Evolutionary conservation across 805 yeast genomes (phyloP).

Genomic region (Starmerella potacharoeniae): DNA sequence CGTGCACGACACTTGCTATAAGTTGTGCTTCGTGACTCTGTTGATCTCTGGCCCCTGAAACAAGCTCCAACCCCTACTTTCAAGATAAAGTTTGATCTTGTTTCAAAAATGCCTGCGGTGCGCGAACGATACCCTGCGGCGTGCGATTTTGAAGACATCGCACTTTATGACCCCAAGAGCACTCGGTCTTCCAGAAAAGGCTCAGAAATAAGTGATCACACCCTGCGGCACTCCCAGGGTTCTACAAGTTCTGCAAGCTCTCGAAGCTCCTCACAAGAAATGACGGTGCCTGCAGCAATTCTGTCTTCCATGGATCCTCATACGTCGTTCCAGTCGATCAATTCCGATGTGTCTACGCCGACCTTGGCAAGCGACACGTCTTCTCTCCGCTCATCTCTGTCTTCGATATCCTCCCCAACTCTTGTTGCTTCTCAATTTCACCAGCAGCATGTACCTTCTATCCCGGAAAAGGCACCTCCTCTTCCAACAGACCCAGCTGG

Average conservation of each 20-base stretch:
- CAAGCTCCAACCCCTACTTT: not conserved
- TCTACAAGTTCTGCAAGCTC: not conserved
- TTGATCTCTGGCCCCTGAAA: not conserved
- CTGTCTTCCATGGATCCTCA: slow-evolving; percentile 2
- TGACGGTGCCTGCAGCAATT: not conserved
- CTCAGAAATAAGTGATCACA: not conserved
- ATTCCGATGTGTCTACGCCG: slow-evolving; percentile 20
- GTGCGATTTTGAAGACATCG: slow-evolving; percentile 20
- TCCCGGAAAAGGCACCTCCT: not conserved
- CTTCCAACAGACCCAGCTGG: not conserved
- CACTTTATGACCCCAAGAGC: slow-evolving; percentile 12
- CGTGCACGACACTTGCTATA: too few relatives aligned
- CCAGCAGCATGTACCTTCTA: not conserved
- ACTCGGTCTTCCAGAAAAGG: not conserved
- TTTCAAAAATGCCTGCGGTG: slow-evolving; percentile 9
- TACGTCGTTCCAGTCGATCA: slow-evolving; percentile 7
- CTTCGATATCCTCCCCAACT: slow-evolving; percentile 18
- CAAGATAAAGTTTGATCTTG: not conserved
- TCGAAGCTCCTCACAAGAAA: not conserved
- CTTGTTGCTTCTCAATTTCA: slow-evolving; percentile 3
- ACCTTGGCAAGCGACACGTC: slow-evolving; percentile 22
- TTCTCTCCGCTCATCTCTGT: slow-evolving; percentile 20
- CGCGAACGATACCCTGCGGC: slow-evolving; percentile 7
- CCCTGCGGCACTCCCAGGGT: not conserved
- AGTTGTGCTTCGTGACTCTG: too few relatives aligned